phyloP scores from a whole-genome alignment of 805 yeast genomes.

The Cyberlindnera sargentensis region DNA sequence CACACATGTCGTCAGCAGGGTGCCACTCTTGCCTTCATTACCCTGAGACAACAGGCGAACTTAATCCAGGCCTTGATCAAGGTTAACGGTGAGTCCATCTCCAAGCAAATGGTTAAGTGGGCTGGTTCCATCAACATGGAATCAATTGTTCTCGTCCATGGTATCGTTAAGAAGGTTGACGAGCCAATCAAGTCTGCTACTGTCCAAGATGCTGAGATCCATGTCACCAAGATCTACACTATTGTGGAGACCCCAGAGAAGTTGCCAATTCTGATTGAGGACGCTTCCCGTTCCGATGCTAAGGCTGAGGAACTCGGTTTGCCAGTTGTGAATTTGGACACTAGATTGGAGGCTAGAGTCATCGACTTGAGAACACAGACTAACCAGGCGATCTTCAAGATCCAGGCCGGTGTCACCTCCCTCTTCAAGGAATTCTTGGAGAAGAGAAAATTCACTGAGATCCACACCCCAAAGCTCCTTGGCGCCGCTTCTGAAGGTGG shows the following conservation, averaged over 20 bases:
- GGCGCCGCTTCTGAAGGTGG: constrained; percentile 99
- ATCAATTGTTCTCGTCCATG: constrained; percentile 86
- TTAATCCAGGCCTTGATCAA: constrained; percentile 80
- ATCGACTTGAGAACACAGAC: constrained; percentile 96
- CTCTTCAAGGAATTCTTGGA: constrained; percentile 85
- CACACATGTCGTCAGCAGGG: constrained; percentile 94
- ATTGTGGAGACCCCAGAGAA: constrained; percentile 87
- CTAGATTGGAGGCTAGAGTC: constrained; percentile 90
- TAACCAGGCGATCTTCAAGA: constrained; percentile 93
- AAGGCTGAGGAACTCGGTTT: constrained; percentile 88
- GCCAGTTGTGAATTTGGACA: constrained; percentile 93
- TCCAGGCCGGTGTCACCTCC: constrained; percentile 82
- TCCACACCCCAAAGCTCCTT: constrained; percentile 92
- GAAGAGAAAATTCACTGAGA: constrained; percentile 69
- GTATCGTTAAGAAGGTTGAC: constrained; percentile 74
- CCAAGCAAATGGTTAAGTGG: constrained; percentile 98
- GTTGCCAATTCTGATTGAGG: constrained; percentile 92
- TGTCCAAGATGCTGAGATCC: constrained; percentile 83
- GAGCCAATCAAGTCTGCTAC: constrained; percentile 89
- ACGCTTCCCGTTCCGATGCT: constrained; percentile 90
- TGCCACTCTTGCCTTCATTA: constrained; percentile 85
- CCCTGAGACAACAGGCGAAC: constrained; percentile 84
- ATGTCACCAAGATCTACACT: constrained; percentile 63
- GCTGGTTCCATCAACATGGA: constrained; percentile 79
- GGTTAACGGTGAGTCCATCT: constrained; percentile 64